Base-by-base conservation (phyloP, 1,284 basidiomycete species). In the Ceratobasidium sp. region DNA sequence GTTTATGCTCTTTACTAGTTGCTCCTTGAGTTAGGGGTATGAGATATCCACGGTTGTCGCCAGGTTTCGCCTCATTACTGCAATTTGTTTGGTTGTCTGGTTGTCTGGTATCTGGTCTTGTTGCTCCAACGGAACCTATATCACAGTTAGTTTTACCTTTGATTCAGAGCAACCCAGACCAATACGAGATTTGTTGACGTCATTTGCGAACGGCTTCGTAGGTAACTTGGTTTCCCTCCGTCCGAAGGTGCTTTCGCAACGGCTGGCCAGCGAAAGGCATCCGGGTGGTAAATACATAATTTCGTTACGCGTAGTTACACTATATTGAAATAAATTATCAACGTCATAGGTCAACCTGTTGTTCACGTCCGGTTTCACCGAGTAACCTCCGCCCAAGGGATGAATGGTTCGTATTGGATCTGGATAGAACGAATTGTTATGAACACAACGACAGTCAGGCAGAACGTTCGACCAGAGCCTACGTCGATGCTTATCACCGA, bases 231-330 rank as follows among this genome's bases (percentile, higher is more conserved):
- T 87, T 29, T 88, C 87, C 76, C 82, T 85, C 47, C 83, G 82
- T 0, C 82, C 85, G 7, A 82, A 78, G 73, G 83, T 84, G 0
- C 77, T 87, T 11, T 79, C 88, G 7, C 85, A 88, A 73, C 85
- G 85, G 54, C 88, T 86, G 87, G 85, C 86, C 0, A 87, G 88
- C 74, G 86, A 85, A 0, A 82, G 84, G 11, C 85, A 85, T 78
- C 83, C 84, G 56, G 87, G 87, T 78, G 86, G 86, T 74, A 50
- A 31, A 45, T 50, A 17, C n/a, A 47, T 29, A 1, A 50, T 64
- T 47, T 27, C 48, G 57, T 17, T 17, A 33, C 51, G n/a, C 1
- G 2, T 48, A 50, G 36, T 41, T 41, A 41, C 36, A 11, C 36
- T 11, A 11, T 41, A 41, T 41, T 41, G 36, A 41, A 33, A 11